Conservation (phyloP, 306 rosid species). For the Trichosanthes cucumerina region DNA sequence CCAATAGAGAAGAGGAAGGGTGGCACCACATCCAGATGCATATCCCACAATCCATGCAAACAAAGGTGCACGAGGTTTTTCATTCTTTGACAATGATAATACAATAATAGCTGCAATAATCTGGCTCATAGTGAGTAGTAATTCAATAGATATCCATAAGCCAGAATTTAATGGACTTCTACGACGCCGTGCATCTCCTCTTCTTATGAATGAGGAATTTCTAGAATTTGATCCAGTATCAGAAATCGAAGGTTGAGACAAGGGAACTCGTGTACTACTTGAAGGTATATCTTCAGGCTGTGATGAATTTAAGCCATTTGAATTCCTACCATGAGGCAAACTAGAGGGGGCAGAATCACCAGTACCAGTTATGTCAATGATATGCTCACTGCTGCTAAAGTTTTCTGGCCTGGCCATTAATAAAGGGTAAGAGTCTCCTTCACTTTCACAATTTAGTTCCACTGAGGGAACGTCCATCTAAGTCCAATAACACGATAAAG, state of each 20-base stretch:
- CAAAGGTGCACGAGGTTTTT: conserved; percentile 73
- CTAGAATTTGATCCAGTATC: conserved; percentile 51
- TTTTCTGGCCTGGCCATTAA: conserved; percentile 58
- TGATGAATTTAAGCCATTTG: conserved; percentile 25
- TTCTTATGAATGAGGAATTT: conserved; percentile 45
- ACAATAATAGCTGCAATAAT: conserved; percentile 73
- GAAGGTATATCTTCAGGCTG: conserved; percentile 44
- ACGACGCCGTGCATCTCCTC: conserved; percentile 65
- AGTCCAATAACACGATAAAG: conserved; percentile 28
- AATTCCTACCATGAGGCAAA: conserved; percentile 41
- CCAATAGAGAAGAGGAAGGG: conserved; percentile 90
- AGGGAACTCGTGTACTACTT: conserved; percentile 22
- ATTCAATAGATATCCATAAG: conserved; percentile 84
- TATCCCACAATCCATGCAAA: conserved; percentile 83
- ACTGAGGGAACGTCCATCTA: conserved; percentile 52
- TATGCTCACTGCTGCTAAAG: conserved; percentile 29
- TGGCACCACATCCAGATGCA: conserved; percentile 88
- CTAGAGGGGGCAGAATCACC: conserved; percentile 41
- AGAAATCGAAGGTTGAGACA: conserved; percentile 32
- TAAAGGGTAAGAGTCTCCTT: conserved; percentile 22
- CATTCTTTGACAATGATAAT: conserved; percentile 68
- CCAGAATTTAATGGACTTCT: conserved; percentile 91
- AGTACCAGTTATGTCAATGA: conserved; percentile 48
- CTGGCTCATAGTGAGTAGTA: conserved; percentile 70
- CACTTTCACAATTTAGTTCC: conserved; percentile 39